Evolutionary conservation across 78 protist genomes (phyloP).

Genomic region (Tieghemostelium lacteum): DNA sequence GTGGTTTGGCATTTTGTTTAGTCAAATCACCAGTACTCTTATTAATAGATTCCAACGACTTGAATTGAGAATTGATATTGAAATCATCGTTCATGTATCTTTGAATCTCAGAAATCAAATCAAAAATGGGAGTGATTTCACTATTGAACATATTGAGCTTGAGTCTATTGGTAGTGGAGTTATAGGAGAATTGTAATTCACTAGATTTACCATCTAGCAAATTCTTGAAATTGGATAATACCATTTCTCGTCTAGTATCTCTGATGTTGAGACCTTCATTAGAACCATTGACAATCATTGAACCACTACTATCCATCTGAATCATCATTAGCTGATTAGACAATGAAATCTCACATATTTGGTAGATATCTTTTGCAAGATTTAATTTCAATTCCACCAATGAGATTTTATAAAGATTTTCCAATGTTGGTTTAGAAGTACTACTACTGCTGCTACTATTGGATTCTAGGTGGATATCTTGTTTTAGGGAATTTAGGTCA

Average conservation of each 20-base stretch:
- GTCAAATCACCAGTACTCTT: background rate
- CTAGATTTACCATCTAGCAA: background rate
- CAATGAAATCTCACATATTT: background rate
- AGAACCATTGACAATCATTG: background rate
- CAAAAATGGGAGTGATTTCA: slow-evolving; percentile 31
- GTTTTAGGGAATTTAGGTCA: too few species aligned
- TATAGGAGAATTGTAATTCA: background rate
- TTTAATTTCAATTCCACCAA: background rate
- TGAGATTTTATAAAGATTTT: too few species aligned
- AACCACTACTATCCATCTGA: too few species aligned
- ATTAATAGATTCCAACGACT: background rate
- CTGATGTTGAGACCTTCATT: background rate
- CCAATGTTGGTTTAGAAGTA: too few species aligned
- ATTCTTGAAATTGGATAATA: background rate
- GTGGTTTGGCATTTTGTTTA: background rate
- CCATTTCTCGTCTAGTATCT: background rate
- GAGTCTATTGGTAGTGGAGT: background rate
- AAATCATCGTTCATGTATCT: background rate
- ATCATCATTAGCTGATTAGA: background rate
- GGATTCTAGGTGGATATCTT: too few species aligned
- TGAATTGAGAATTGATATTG: background rate
- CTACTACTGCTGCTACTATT: too few species aligned
- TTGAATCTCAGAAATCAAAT: slow-evolving; percentile 48
- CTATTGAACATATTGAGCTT: background rate
- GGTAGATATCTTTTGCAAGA: background rate